phyloP scores from a whole-genome alignment of 768 basidiomycete genomes.

The Hygrophorus russula region DNA sequence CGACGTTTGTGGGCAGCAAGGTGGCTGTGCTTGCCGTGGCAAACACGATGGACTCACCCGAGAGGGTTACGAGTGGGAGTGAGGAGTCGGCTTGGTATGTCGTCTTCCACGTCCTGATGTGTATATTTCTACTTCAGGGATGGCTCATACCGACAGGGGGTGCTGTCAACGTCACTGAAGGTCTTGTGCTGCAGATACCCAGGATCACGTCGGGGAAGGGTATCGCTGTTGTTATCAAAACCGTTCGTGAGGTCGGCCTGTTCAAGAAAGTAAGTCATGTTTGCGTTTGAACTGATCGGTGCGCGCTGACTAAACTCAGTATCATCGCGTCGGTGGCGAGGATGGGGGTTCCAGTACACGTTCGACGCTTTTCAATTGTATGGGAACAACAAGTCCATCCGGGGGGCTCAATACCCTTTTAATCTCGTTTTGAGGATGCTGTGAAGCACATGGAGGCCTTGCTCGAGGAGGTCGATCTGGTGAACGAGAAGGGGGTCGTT shows the following conservation, averaged over 20 bases:
- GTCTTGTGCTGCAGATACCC: constrained; percentile 1
- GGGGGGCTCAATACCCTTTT: constrained; percentile 4
- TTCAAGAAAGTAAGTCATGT: constrained; percentile 5
- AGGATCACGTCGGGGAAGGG: constrained; percentile 4
- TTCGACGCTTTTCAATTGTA: constrained; percentile 7
- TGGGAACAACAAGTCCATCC: constrained; percentile 3
- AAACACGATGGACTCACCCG: no score
- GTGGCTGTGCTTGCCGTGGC: no score
- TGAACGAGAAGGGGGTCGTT: constrained; percentile 1
- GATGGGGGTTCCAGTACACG: constrained; percentile 4
- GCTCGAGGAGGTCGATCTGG: constrained; percentile 2
- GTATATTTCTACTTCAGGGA: no score
- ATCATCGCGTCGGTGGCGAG: constrained; percentile 4
- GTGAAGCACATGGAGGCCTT: no score
- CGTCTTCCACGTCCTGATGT: no score
- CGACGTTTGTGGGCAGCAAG: no score
- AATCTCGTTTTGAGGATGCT: neutral
- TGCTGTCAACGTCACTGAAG: constrained; percentile 1
- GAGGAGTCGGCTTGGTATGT: no score
- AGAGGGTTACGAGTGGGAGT: no score
- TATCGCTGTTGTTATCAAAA: constrained; percentile 3
- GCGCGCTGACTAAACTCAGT: neutral
- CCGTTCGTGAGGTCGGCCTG: constrained; percentile 2
- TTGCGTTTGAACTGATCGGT: neutral
- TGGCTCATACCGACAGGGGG: neutral